Conservation (phyloP, 108 stramenopile species). For the Parmales sp. region DNA sequence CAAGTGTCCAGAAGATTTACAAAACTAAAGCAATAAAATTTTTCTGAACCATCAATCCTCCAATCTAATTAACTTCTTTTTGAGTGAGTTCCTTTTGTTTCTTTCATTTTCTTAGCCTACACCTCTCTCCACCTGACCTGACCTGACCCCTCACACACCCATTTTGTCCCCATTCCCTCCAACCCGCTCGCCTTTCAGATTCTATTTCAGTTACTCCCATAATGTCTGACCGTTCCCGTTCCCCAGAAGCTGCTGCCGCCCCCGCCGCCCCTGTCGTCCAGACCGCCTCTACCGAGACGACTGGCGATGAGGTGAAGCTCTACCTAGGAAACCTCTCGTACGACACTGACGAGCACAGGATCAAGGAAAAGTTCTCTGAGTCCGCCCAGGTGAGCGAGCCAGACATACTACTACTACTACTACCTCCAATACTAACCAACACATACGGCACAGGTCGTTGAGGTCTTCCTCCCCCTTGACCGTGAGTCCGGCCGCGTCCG, state of each 20-base stretch:
- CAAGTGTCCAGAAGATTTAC: no score
- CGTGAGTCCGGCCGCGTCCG: slow-evolving; percentile 58
- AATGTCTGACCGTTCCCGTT: slow-evolving; percentile 35
- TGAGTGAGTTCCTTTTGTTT: no score
- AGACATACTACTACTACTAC: no score
- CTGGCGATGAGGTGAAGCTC: slow-evolving; percentile 55
- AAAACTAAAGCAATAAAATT: no score
- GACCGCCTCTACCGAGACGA: slow-evolving; percentile 7
- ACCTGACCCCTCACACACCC: neutral
- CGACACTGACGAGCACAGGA: slow-evolving; percentile 45
- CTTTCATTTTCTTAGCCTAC: neutral
- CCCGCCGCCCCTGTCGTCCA: neutral
- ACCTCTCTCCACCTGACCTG: neutral
- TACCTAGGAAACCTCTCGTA: slow-evolving; percentile 71
- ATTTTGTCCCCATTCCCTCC: neutral
- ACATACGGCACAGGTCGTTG: no score
- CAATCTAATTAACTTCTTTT: neutral
- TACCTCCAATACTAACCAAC: no score
- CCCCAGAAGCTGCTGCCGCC: slow-evolving; percentile 45
- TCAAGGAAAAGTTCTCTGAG: slow-evolving; percentile 49
- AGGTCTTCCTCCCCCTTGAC: slow-evolving; percentile 63
- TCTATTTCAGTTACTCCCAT: neutral
- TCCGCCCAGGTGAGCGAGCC: slow-evolving; percentile 53
- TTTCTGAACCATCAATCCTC: no score
- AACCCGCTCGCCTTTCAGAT: neutral